Conservation (phyloP, 2,329 filamentous ascomycete genomes). For the Aspergillus pseudoglaucus region DNA sequence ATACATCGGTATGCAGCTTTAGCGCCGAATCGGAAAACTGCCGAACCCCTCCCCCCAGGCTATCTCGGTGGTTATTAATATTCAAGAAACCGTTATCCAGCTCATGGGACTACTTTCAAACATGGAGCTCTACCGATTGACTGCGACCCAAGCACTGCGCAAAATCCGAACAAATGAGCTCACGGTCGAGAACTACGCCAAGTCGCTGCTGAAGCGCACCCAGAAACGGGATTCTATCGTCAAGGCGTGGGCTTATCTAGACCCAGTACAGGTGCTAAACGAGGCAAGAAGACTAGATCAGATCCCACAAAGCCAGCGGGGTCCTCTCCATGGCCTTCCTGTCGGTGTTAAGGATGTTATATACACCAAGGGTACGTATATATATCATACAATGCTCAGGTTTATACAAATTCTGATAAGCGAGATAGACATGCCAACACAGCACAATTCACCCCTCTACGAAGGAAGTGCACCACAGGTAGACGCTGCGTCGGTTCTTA, state of each 20-base stretch:
- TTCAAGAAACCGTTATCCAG: too few species aligned
- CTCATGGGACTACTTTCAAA: too few species aligned
- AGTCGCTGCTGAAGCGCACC: constrained; percentile 43
- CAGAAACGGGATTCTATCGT: constrained; percentile 40
- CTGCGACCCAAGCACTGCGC: neutral
- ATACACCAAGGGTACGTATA: too few species aligned
- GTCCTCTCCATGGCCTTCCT: constrained; percentile 52
- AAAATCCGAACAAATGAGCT: constrained; percentile 26
- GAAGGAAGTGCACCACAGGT: too few species aligned
- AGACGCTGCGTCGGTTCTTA: neutral
- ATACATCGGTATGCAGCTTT: too few species aligned
- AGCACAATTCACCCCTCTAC: too few species aligned
- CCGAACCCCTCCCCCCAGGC: too few species aligned
- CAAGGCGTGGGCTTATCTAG: constrained; percentile 47
- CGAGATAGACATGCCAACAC: too few species aligned
- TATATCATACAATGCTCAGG: too few species aligned
- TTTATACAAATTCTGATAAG: too few species aligned
- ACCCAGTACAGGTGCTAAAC: constrained; percentile 41
- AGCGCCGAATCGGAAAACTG: too few species aligned
- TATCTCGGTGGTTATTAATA: too few species aligned
- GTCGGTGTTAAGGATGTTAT: constrained; percentile 31
- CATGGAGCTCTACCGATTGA: neutral
- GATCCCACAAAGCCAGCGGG: constrained; percentile 43
- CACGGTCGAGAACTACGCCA: constrained; percentile 46
- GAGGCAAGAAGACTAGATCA: constrained; percentile 45